Base-by-base conservation (phyloP, 768 basidiomycete species). In the Boletus patriciae region DNA sequence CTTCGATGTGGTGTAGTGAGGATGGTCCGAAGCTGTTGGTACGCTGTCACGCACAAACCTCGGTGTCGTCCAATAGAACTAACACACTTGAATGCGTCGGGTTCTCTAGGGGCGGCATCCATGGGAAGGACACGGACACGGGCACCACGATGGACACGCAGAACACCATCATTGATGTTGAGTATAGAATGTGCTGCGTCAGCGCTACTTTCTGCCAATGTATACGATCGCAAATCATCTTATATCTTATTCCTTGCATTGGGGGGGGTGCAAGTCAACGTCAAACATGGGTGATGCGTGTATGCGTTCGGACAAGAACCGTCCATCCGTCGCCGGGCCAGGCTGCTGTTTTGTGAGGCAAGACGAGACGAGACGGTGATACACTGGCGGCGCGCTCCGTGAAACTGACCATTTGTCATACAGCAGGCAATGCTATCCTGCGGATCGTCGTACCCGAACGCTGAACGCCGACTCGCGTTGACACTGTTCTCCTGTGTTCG, bases 21-120 rank as follows among this genome's bases (percentile, higher is more conserved):
- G 90, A 91, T 62, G 90, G 88, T 43, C 78, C 83, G 25, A 90
- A 90, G 65, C 67, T 92, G 31, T 61, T 92, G 69, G 90, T 91
- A 72, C 37, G 56, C 52, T 16, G n/a, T 13, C 48, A 16, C 38
- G n/a, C 13, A 2, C 36, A 29, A 38, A 15, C 33, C 21, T 10
- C 18, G 19, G 1, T 34, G 1, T 42, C 23, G 4, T 48, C 19
- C 36, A 19, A 9, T 29, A 25, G 5, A 41, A 36, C 53, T 29
- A 4, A 40, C 36, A 13, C 11, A 19, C n/a, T 18, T 34, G 37
- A 5, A 25, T 27, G 10, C 25, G 4, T 6, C 41, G 42, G 11
- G 33, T 46, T 53, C 45, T 62, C 15, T 52, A 86, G 84, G 83
- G 83, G 58, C 84, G 70, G 61, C 84, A 86, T 71, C 85, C 85